Base-by-base conservation (phyloP, 331 rosid genomes). In the Dryas integrifolia region DNA sequence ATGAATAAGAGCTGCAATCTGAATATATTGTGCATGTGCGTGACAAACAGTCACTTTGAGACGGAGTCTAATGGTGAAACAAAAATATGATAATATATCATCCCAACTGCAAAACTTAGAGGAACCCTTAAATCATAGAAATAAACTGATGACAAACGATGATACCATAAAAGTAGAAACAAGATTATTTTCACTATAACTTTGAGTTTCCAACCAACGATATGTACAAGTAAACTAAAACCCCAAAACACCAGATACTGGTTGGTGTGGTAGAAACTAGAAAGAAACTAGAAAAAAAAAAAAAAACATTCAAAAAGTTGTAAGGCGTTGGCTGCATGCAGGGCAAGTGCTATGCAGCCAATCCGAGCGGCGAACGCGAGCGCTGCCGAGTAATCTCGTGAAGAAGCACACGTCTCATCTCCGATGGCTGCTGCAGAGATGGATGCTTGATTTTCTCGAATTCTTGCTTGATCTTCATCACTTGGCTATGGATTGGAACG, bases 401-500 rank as follows among this genome's bases (percentile, higher is more conserved):
- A 39, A 78, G 72, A 52, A 69, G 73, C 44, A 67, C 68, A 4
- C 83, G 84, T 38, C 83, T 83, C 79, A 80, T 72, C 50, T 92
- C 85, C 1, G 76, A 67, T 11, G 81, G 66, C 59, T 77, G 84
- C 69, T 85, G 78, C 12, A 90, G 85, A 0, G 96, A 88, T 2
- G 97, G 96, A n/a, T 88, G 89, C 65, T 80, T 86, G 70, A 77
- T 79, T 65, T 79, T 90, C 87, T 90, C 97, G 0, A 82, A 82
- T 77, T 92, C 98, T 65, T 78, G 66, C 86, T 88, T 92, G 15
- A 92, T 86, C 78, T 88, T 92, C 21, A 84, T 81, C 7, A 92
- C 93, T 76, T 90, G 98, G 81, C 76, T 90, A 44, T 92, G 98
- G 82, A 92, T 75, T n/a, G 87, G 87, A 49, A 73, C 76, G 3